Conservation (phyloP, 768 basidiomycete species). For the Panus rudis region DNA sequence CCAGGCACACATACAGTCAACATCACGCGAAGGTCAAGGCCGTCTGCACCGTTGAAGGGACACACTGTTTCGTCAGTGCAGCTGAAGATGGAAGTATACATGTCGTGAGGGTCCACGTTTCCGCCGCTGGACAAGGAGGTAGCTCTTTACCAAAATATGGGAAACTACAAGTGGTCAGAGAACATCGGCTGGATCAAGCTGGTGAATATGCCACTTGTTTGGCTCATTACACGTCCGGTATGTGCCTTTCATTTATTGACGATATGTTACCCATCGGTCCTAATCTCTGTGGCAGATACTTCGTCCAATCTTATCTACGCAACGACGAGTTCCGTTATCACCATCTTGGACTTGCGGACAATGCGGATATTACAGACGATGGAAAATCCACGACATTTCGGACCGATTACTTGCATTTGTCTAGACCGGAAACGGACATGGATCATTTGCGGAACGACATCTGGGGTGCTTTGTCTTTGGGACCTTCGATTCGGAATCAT, state of each 20-base stretch:
- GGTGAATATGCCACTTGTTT: constrained; percentile 84
- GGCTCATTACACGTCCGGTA: constrained; percentile 75
- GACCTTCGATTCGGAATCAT: constrained; percentile 90
- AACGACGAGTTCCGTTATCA: constrained; percentile 73
- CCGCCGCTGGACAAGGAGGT: constrained; percentile 30
- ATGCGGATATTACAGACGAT: constrained; percentile 72
- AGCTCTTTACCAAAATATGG: constrained; percentile 76
- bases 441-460: constrained; percentile 83
- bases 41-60: constrained; percentile 78
- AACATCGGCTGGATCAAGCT: constrained; percentile 62
- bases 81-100: constrained; percentile 81
- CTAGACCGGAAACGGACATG: constrained; percentile 80
- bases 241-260: neutral
- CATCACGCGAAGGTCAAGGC: constrained; percentile 62
- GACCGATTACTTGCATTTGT: constrained; percentile 81
- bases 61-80: constrained; percentile 85
- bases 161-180: constrained; percentile 74
- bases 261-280: neutral
- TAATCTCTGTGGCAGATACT: constrained; percentile 55
- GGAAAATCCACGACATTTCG: constrained; percentile 80
- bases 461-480: constrained; percentile 85
- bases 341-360: constrained; percentile 75
- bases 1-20: constrained; percentile 40
- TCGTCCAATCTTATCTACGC: constrained; percentile 81
- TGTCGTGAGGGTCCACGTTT: constrained; percentile 76